Evolutionary conservation across 371 early-diverging fungal genomes (phyloP), one percentile per base, ranked within the genome.

Genomic region (Mortierella sp.): DNA sequence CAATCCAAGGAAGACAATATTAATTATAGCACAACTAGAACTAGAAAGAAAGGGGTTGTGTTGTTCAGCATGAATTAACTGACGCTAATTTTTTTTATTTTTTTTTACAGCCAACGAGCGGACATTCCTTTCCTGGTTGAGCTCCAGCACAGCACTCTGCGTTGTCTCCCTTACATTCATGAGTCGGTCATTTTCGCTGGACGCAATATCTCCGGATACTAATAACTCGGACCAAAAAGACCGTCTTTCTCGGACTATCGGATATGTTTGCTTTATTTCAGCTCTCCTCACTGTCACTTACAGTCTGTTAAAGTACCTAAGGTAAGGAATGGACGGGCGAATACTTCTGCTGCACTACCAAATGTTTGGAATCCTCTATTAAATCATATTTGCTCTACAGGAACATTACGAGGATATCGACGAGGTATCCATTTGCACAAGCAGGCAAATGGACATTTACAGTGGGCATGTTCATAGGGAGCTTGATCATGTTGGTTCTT

Each of bases 391-490:
- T 57, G 8, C 22, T 16, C 36, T n/a, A 60, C 58, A 79, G 80
- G 43, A 79, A 79, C 24, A 79, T 79, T 9, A 70, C 65, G 24
- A 57, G 80, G 43, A 79, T 79, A 38, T 70, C 80, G 19, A 79
- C 80, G 0, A 19, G 80, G 24, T 79, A 79, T 41, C 80, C 80
- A 1, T 79, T 79, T 41, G 80, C 22, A 2, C 80, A 71, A 41
- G 74, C 74, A n/a, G 80, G 80, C 15, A 22, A 38, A 21, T 79
- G 74, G 80, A 79, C 80, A 8, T 79, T 74, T 60, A 71, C 80
- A 2, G 57, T 74, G 3, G 80, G 80, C 24, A 74, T 79, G 80
- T 45, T 57, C 60, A 28, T 79, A 3, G 80, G 80, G 9, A 70
- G 58, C 0, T 24, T 79, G 2, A 65, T 79, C 65, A 79, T 79